Percentiles rank a stretch among this genome's conserved stretches.
Conservation (phyloP, 208 protist species). For the Strigomonas oncopelti region DNA sequence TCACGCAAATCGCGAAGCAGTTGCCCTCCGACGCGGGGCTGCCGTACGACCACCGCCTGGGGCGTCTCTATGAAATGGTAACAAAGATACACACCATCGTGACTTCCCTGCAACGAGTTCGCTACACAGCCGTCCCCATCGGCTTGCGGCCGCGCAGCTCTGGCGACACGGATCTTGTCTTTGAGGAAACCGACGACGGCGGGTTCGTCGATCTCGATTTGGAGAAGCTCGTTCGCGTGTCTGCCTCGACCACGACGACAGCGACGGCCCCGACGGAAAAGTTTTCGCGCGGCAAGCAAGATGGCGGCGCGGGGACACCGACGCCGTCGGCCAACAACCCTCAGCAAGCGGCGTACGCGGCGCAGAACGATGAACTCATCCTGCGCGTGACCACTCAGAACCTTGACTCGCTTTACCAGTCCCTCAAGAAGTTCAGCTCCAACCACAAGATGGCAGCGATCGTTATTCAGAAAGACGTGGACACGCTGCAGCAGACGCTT, state of each 20-base stretch:
- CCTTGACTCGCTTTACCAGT: conserved; percentile 49
- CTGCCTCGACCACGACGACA: conserved; percentile 16
- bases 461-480: conserved; percentile 74
- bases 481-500: conserved; percentile 70
- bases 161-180: conserved; percentile 52
- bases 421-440: conserved; percentile 64
- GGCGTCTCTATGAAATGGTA: conserved; percentile 63
- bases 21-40: conserved; percentile 19
- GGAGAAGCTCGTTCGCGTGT: conserved; percentile 42
- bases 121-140: conserved; percentile 67
- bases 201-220: conserved; percentile 71
- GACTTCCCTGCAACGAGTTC: conserved; percentile 63
- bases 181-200: conserved; percentile 43
- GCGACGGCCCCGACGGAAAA: background rate
- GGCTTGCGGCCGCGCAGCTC: conserved; percentile 27
- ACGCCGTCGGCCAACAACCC: background rate
- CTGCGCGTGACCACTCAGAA: conserved; percentile 62
- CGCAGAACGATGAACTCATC: conserved; percentile 52
- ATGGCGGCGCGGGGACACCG: background rate
- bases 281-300: conserved; percentile 6
- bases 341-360: conserved; percentile 8
- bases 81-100: conserved; percentile 60
- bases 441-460: conserved; percentile 82
- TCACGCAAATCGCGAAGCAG: conserved; percentile 29
- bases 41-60: conserved; percentile 67